phyloP scores from a whole-genome alignment of 2,329 filamentous ascomycete species.

The Fusarium sulawesiense region DNA sequence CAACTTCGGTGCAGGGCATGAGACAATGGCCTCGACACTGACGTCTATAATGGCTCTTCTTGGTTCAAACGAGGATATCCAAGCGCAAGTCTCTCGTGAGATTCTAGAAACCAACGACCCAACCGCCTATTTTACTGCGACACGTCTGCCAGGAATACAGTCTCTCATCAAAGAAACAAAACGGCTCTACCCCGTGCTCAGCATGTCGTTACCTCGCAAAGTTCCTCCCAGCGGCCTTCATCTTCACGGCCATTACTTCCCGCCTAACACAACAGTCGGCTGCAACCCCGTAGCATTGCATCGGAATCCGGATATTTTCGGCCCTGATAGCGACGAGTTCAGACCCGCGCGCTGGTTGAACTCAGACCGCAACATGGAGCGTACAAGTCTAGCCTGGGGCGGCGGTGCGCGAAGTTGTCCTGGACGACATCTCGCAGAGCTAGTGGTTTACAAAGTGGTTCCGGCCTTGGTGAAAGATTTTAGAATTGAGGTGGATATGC shows the following conservation, averaged over 20 bases:
- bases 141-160: slow-evolving; percentile 51
- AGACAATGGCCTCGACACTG: slow-evolving; percentile 65
- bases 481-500: slow-evolving; percentile 55
- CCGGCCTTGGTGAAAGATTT: slow-evolving; percentile 58
- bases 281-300: slow-evolving; percentile 65
- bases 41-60: slow-evolving; percentile 62
- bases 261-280: slow-evolving; percentile 60
- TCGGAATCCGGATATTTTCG: slow-evolving; percentile 62
- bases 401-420: slow-evolving; percentile 64
- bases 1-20: slow-evolving; percentile 67
- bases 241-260: slow-evolving; percentile 56
- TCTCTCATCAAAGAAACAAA: slow-evolving; percentile 64
- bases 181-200: slow-evolving; percentile 62
- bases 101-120: slow-evolving; percentile 38
- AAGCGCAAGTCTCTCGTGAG: slow-evolving; percentile 50
- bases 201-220: slow-evolving; percentile 62
- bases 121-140: slow-evolving; percentile 39
- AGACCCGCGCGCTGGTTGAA: slow-evolving; percentile 61
- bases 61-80: slow-evolving; percentile 52
- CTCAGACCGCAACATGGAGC: slow-evolving; percentile 57
- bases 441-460: slow-evolving; percentile 60
- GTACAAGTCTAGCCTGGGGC: slow-evolving; percentile 63
- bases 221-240: slow-evolving; percentile 54
- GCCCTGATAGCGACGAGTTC: slow-evolving; percentile 57
- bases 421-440: slow-evolving; percentile 62